Percentiles rank a stretch among this genome's conserved stretches.
Conservation (phyloP, 1,284 basidiomycete species). For the Exsudoporus floridanus region DNA sequence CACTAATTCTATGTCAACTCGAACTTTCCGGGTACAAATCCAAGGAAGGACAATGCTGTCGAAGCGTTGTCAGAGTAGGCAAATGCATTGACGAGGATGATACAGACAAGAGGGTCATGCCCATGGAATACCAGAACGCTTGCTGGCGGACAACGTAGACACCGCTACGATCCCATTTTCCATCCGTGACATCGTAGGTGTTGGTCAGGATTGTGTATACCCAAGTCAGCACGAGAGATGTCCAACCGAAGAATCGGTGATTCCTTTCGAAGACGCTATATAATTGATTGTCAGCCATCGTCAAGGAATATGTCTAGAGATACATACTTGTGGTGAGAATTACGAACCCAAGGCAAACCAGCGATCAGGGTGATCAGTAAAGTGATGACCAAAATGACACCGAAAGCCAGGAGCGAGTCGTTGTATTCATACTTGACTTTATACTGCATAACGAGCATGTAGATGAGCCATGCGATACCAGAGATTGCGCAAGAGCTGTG, state of each 20-base stretch:
- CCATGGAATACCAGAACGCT: slow-evolving; percentile 72
- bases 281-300: slow-evolving; percentile 6
- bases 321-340: slow-evolving; percentile 73
- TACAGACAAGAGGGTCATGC: slow-evolving; percentile 71
- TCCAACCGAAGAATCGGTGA: slow-evolving; percentile 77
- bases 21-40: slow-evolving; percentile 71
- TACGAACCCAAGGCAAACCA: slow-evolving; percentile 70
- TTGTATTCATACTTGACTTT: slow-evolving; percentile 46
- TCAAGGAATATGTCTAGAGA: not conserved
- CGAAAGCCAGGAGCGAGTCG: slow-evolving; percentile 55
- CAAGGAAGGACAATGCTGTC: slow-evolving; percentile 68
- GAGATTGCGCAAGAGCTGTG: slow-evolving; percentile 72
- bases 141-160: slow-evolving; percentile 60
- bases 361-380: slow-evolving; percentile 57
- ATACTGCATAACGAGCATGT: slow-evolving; percentile 58
- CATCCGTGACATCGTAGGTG: slow-evolving; percentile 52
- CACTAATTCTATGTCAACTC: slow-evolving; percentile 73
- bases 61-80: slow-evolving; percentile 10
- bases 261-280: slow-evolving; percentile 68
- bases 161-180: slow-evolving; percentile 55
- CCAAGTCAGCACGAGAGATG: slow-evolving; percentile 61
- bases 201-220: slow-evolving; percentile 65
- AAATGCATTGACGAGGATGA: not conserved
- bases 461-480: slow-evolving; percentile 63
- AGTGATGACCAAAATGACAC: slow-evolving; percentile 53